These are phyloP conservation scores for Cornus controversa DNA, from an alignment of 148 eudicot genomes.

Conservation along the genomic window DNA sequence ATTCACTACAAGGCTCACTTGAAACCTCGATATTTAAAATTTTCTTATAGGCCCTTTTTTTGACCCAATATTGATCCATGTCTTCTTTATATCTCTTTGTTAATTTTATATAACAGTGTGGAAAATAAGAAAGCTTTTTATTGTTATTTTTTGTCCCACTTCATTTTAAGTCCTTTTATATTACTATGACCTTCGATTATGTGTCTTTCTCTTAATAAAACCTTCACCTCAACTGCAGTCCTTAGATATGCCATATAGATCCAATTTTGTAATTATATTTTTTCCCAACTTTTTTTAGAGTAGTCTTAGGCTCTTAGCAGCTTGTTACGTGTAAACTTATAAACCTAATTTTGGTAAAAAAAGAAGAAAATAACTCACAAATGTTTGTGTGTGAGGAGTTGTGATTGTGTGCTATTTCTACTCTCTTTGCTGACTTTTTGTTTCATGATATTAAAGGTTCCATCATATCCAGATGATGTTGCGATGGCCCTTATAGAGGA, in stretches of 20 bases:
- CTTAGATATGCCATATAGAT: not conserved
- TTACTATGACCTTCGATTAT: no score
- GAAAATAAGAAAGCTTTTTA: not conserved
- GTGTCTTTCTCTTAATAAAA: no score
- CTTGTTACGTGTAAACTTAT: not conserved
- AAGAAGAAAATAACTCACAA: not conserved
- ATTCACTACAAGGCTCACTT: not conserved
- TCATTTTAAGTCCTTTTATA: not conserved
- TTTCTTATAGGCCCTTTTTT: no score
- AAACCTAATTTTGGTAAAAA: not conserved
- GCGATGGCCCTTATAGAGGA: slow-evolving; percentile 95
- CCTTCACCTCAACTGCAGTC: not conserved
- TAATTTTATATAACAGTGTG: not conserved
- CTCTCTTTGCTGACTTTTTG: slow-evolving; percentile 15
- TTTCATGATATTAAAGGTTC: slow-evolving; percentile 59
- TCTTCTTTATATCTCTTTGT: not conserved
- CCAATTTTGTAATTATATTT: no score
- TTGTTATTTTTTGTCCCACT: not conserved
- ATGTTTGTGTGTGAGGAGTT: not conserved
- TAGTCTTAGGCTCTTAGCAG: not conserved
- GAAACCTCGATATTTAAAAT: not conserved
- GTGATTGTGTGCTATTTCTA: not conserved
- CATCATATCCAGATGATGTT: slow-evolving; percentile 97
- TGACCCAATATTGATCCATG: not conserved
- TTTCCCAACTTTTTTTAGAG: no score